Percentiles rank a stretch among this genome's conserved stretches.
Conservation (phyloP, 2,329 filamentous ascomycete genomes). For the Chaetomiaceae sp. region DNA sequence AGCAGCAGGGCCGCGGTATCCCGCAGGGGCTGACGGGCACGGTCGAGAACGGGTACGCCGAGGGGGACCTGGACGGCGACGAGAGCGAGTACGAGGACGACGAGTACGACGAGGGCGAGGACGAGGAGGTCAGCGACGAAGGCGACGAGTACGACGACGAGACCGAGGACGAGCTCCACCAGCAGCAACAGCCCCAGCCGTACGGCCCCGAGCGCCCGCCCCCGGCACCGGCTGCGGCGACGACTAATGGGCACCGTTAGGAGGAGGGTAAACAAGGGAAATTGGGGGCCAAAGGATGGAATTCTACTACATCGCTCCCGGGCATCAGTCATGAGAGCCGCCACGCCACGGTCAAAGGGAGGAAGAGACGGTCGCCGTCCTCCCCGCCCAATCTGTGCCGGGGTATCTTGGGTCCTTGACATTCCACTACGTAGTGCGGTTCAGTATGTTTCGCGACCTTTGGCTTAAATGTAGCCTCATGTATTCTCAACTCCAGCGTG, state of each 20-base stretch:
- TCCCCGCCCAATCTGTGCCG: background rate
- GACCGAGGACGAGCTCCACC: constrained; percentile 35
- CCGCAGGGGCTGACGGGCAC: constrained; percentile 52
- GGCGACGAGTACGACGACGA: constrained; percentile 33
- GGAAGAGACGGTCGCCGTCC: too few species aligned
- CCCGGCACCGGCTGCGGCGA: constrained; percentile 23
- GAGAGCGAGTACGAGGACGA: constrained; percentile 62
- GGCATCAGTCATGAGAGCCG: too few species aligned
- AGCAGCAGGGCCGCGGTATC: constrained; percentile 81
- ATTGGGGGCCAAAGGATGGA: too few species aligned
- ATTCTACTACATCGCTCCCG: too few species aligned
- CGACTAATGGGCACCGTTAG: constrained; percentile 38
- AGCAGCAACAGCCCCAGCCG: constrained; percentile 30
- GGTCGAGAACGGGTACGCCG: constrained; percentile 59
- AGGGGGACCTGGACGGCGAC: constrained; percentile 57
- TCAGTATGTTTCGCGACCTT: constrained; percentile 1
- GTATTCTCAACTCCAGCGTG: too few species aligned
- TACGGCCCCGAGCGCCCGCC: constrained; percentile 42
- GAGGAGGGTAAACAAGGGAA: too few species aligned
- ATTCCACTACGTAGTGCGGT: constrained; percentile 1
- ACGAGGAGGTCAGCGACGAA: constrained; percentile 40
- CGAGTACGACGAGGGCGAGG: constrained; percentile 48
- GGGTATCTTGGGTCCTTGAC: too few species aligned
- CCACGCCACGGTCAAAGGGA: too few species aligned
- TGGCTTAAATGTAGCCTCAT: too few species aligned